Evolutionary conservation across 495 filamentous ascomycete genomes (phyloP), one percentile per base, ranked within the genome.

Genomic region (Penicillium malachiteum): DNA sequence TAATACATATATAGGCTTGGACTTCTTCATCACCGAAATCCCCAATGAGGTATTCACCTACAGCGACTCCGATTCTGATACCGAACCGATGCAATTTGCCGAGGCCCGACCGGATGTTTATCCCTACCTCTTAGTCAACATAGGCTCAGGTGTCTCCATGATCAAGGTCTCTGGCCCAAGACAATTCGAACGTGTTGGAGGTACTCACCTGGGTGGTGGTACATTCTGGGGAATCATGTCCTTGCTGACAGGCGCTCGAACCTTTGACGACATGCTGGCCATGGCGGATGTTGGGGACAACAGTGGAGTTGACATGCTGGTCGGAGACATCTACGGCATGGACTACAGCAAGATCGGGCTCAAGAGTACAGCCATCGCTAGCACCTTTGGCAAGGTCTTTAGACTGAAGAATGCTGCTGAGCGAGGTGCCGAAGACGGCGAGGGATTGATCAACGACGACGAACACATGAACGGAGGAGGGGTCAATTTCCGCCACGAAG

Each of bases 1-100:
- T 58, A 37, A 56, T 47, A 50, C 1, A 8, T 32, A 31, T n/a
- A 13, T 26, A 91, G 90, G 93, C 18, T 85, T 98, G 33, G 95
- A 98, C 71, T 98, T 97, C 76, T 97, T 98, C 78, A 96, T 97
- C 60, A 96, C 87, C 54, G 92, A 97, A 64, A 97, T 97, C 58
- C 95, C 94, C 47, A 81, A 85, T 62, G 94, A 98, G 73, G 92
- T 98, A 26, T 98, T 98, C 65, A 96, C 91, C 16, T 97, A 97
- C 72, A 90, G 84, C 60, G 94, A 97, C 69, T 84, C 83, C 57
- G 90, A 95, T 64, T 84, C 83, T 57, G 90, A 95, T 64, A 74
- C 79, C 12, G 81, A 94, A 56, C 91, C 92, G 13, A 95, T 95
- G 87, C 81, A 87, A 56, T 96, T 93, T 66, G 83, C 86, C 55